Percentiles rank a stretch among this genome's conserved stretches.
phyloP scores from a whole-genome alignment of 2,329 filamentous ascomycete genomes.

The Aureobasidium pullulans region DNA sequence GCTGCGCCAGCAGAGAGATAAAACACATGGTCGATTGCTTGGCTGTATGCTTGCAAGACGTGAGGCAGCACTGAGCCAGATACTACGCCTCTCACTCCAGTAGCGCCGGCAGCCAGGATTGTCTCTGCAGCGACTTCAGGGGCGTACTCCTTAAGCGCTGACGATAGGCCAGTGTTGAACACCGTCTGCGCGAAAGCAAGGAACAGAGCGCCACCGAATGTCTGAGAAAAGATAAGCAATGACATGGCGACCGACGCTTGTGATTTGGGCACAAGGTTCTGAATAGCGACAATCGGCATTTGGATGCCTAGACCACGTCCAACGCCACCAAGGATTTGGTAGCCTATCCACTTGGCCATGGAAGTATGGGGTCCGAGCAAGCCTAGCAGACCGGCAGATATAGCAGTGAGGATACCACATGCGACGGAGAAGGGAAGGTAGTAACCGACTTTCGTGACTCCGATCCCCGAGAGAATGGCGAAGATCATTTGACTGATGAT shows the following conservation, averaged over 20 bases:
- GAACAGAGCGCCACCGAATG: slow-evolving; percentile 26
- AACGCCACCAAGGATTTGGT: slow-evolving; percentile 44
- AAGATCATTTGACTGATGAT: slow-evolving; percentile 16
- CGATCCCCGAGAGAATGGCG: slow-evolving; percentile 19
- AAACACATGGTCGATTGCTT: slow-evolving; percentile 38
- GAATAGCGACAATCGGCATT: slow-evolving; percentile 45
- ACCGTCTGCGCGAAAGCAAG: slow-evolving; percentile 25
- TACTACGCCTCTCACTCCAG: slow-evolving; percentile 52
- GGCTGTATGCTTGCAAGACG: slow-evolving; percentile 59
- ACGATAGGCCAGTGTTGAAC: slow-evolving; percentile 19
- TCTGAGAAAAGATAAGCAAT: slow-evolving; percentile 26
- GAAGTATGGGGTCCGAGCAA: slow-evolving; percentile 33
- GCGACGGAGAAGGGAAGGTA: slow-evolving; percentile 20
- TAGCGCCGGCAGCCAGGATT: slow-evolving; percentile 46
- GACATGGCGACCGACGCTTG: slow-evolving; percentile 25
- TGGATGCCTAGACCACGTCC: slow-evolving; percentile 42
- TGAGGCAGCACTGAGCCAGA: slow-evolving; percentile 40
- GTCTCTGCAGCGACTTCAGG: slow-evolving; percentile 35
- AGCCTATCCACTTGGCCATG: slow-evolving; percentile 45
- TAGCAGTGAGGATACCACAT: slow-evolving; percentile 17
- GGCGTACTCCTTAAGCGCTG: neutral
- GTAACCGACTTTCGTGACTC: slow-evolving; percentile 16
- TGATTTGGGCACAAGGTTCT: slow-evolving; percentile 20
- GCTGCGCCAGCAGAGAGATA: neutral
- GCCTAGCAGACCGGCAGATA: slow-evolving; percentile 22